A percentile compares a stretch with the other conserved stretches of the same genome.
These are phyloP conservation scores for Aspergillus novoparasiticus DNA, from an alignment of 2,329 filamentous ascomycete species.

Conservation along the genomic window DNA sequence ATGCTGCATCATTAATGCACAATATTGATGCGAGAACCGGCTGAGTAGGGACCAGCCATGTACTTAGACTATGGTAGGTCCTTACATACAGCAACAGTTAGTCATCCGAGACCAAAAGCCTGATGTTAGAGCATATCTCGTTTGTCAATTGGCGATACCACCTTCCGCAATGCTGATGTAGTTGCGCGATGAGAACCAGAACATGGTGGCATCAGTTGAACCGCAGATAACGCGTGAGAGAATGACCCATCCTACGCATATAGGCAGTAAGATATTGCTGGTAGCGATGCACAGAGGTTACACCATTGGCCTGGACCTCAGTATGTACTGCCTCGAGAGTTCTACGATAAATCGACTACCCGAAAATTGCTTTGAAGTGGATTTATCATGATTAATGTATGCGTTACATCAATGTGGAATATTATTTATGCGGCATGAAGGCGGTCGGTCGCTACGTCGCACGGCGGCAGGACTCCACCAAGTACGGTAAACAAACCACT, in stretches of 20 bases:
- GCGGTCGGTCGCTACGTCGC: conserved; percentile 14
- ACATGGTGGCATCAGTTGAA: no score
- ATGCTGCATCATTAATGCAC: neutral
- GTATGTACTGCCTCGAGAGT: neutral
- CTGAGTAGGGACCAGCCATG: neutral
- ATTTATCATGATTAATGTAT: no score
- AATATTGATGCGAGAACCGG: neutral
- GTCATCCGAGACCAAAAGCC: neutral
- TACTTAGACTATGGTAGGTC: neutral
- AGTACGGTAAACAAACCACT: conserved; percentile 21
- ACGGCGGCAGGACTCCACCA: conserved; percentile 12
- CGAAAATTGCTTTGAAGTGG: neutral
- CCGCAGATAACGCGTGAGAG: no score
- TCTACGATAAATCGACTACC: neutral
- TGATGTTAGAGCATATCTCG: neutral
- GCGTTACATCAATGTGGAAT: neutral
- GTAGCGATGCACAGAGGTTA: no score
- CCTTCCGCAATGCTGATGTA: no score
- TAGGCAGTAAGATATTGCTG: no score
- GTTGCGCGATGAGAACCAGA: no score
- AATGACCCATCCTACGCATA: no score
- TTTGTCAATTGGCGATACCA: neutral
- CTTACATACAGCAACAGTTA: neutral
- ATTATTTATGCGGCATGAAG: neutral
- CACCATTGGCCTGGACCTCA: neutral